These are phyloP conservation scores for Trichomonas gallinae DNA, from an alignment of 208 protist species.

Conservation along the genomic window DNA sequence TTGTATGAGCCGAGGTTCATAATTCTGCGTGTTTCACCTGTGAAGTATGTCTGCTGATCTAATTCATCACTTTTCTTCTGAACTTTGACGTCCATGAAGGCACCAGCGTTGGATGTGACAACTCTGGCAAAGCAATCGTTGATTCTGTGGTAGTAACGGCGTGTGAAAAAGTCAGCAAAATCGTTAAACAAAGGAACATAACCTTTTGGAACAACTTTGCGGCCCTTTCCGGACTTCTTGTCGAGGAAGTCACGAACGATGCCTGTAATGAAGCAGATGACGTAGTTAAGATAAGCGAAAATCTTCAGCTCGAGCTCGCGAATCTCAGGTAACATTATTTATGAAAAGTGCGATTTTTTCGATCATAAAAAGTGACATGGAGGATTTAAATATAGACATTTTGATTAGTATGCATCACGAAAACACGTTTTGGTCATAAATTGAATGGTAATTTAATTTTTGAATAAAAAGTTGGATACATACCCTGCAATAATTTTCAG, in stretches of 20 bases:
- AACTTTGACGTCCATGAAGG: constrained; percentile 31
- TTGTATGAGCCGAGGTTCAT: constrained; percentile 49
- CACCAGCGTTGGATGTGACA: constrained; percentile 32
- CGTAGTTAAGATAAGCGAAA: neutral
- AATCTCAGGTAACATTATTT: neutral
- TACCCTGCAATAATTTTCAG: too few species aligned
- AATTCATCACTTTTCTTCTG: neutral
- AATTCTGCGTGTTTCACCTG: constrained; percentile 16
- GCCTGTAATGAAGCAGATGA: neutral
- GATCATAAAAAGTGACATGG: too few species aligned
- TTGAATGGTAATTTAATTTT: too few species aligned
- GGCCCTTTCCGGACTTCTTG: neutral
- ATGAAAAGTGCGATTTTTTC: too few species aligned
- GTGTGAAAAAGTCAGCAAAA: constrained; percentile 38
- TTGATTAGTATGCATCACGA: too few species aligned
- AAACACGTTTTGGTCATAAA: too few species aligned
- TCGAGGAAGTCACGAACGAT: neutral
- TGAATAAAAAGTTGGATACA: too few species aligned
- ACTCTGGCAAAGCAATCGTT: constrained; percentile 37
- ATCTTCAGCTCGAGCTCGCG: neutral
- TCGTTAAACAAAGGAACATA: neutral
- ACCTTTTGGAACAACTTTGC: neutral
- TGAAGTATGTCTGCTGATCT: constrained; percentile 1
- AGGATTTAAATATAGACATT: too few species aligned
- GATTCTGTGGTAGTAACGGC: constrained; percentile 37